Evolutionary conservation across 169 alveolate genomes (phyloP), one percentile per base, ranked within the genome.

Genomic region (Babesia ovata): DNA sequence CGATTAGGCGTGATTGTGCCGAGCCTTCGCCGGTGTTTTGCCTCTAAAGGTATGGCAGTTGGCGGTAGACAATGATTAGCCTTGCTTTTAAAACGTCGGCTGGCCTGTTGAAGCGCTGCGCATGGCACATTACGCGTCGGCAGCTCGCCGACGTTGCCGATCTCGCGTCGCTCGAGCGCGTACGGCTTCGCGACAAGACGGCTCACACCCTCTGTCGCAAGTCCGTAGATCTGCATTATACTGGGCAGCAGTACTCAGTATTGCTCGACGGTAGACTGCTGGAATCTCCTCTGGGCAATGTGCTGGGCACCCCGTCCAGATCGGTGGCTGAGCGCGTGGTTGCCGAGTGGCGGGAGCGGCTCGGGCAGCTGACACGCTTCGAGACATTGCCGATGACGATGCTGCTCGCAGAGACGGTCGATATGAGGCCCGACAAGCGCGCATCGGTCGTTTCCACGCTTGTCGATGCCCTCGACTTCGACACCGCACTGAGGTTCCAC

Each of bases 281-380:
- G n/a, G 73, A 57, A 24, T 61, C 88, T 24, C 88, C 88, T 17
- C 33, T 72, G 39, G 88, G 88, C 13, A 81, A 81, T 26, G 65
- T 60, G 44, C 26, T 81, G 10, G 3, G 36, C 65, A 72, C 85
- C 2, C 24, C 46, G 26, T 59, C 67, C 36, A 28, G 29, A 24
- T 0, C 45, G 17, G 48, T 81, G 17, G 81, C 75, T 0, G 72
- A 57, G 21, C 53, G 50, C 22, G 58, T 81, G n/a, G 63, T 52
- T 19, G 24, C 42, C 33, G 88, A 81, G 63, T 81, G 82, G 74
- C 58, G 61, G 19, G 52, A 28, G 16, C 74, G 74, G n/a, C 22
- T 59, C 17, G 76, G 73, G 26, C 39, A 63, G 54, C 46, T 81
- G 48, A 81, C 88, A 0, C 71, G 70, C 17, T 73, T 81, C 63